These are phyloP conservation scores for Boletellus emodensis DNA, from an alignment of 768 basidiomycete genomes.

Conservation along the genomic window DNA sequence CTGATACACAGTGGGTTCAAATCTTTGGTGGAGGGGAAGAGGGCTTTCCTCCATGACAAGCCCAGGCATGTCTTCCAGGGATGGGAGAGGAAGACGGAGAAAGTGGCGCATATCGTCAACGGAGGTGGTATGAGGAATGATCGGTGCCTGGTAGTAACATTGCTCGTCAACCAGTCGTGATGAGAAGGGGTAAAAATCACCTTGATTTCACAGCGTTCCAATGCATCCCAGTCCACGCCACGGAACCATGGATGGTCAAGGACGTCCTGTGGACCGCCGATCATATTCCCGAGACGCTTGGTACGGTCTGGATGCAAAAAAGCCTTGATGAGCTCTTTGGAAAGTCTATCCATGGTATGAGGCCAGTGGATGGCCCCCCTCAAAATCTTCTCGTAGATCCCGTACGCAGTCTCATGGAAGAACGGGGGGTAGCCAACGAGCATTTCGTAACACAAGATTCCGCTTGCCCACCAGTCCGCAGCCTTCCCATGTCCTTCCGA, in stretches of 20 bases:
- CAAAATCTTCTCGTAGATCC: conserved; percentile 97
- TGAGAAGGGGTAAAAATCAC: conserved; percentile 41
- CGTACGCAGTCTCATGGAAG: conserved; percentile 96
- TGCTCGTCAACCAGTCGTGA: not conserved
- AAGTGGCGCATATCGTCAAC: conserved; percentile 86
- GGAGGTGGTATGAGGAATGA: conserved; percentile 76
- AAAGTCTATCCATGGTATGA: conserved; percentile 82
- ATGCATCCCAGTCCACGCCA: conserved; percentile 88
- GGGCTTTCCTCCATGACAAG: conserved; percentile 61
- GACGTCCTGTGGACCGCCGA: conserved; percentile 87
- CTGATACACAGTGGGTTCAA: conserved; percentile 65
- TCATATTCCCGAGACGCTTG: conserved; percentile 89
- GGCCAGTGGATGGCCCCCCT: conserved; percentile 88
- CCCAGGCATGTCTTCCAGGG: conserved; percentile 76
- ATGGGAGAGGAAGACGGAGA: conserved; percentile 72
- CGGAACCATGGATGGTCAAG: conserved; percentile 93
- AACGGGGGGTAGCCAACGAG: conserved; percentile 98
- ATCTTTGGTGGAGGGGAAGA: conserved; percentile 54
- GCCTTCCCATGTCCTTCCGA: conserved; percentile 98
- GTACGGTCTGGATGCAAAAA: conserved; percentile 91
- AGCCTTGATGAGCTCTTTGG: conserved; percentile 81
- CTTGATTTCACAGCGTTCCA: conserved; percentile 82
- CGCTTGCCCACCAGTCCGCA: conserved; percentile 99
- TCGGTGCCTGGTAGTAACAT: conserved; percentile 59
- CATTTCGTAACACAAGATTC: conserved; percentile 97